These are phyloP conservation scores for Suillus tomentosus DNA, from an alignment of 768 basidiomycete species.

Conservation along the genomic window DNA sequence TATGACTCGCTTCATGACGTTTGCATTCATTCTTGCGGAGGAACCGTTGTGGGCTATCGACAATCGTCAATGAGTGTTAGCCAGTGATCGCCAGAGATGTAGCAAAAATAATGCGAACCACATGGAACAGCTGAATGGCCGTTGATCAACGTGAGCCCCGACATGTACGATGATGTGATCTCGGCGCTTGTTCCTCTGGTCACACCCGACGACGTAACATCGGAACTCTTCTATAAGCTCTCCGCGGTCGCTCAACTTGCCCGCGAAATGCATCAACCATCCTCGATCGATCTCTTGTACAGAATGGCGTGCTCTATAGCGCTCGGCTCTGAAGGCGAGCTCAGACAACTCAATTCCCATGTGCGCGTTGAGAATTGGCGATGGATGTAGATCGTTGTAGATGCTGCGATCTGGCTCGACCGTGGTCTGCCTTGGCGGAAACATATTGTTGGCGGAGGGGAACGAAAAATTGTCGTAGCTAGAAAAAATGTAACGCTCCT, in stretches of 20 bases:
- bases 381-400: constrained; percentile 19
- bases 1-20: constrained; percentile 70
- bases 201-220: constrained; percentile 68
- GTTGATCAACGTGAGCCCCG: constrained; percentile 69
- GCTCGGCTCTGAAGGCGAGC: constrained; percentile 55
- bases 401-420: neutral
- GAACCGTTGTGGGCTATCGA: constrained; percentile 57
- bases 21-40: constrained; percentile 78
- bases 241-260: constrained; percentile 60
- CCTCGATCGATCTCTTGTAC: constrained; percentile 60
- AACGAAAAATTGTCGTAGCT: neutral
- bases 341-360: constrained; percentile 56
- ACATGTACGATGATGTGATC: constrained; percentile 78
- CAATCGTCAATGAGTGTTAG: constrained; percentile 15
- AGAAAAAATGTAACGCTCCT: neutral
- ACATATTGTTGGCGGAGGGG: neutral
- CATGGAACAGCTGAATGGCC: constrained; percentile 62
- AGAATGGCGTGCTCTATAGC: constrained; percentile 55
- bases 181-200: constrained; percentile 67
- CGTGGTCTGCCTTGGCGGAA: constrained; percentile 4
- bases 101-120: constrained; percentile 49
- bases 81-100: constrained; percentile 9
- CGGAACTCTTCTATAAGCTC: constrained; percentile 61
- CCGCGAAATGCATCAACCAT: constrained; percentile 70
- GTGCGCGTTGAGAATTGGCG: constrained; percentile 67